Evolutionary conservation across 169 alveolate genomes (phyloP).

Genomic region (Theileria orientalis): DNA sequence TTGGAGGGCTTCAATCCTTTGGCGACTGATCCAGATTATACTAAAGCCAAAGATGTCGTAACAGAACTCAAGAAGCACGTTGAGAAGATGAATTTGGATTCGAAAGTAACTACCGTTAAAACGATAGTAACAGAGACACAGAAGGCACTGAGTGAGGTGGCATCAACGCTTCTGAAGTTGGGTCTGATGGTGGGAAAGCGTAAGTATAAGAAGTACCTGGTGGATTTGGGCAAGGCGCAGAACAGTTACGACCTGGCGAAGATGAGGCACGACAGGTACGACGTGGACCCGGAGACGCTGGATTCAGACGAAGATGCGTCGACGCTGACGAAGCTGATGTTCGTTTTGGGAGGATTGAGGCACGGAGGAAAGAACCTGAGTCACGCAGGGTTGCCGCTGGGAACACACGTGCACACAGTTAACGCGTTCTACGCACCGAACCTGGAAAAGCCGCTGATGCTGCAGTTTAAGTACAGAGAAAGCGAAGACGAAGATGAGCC

Average conservation of each 20-base stretch:
- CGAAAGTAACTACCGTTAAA: neutral
- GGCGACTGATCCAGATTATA: neutral
- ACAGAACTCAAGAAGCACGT: neutral
- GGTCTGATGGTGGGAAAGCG: neutral
- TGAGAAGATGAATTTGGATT: too few relatives aligned
- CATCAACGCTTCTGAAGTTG: neutral
- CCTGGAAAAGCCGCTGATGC: neutral
- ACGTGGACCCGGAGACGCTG: neutral
- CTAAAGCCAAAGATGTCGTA: neutral
- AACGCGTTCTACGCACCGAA: neutral
- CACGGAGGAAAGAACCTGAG: slow-evolving; percentile 5
- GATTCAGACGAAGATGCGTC: neutral
- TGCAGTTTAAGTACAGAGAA: neutral
- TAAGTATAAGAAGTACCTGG: neutral
- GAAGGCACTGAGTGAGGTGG: too few relatives aligned
- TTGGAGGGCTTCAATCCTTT: neutral
- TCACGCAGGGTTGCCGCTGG: neutral
- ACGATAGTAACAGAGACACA: neutral
- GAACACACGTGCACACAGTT: slow-evolving; percentile 2
- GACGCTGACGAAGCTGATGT: neutral
- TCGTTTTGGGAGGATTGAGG: slow-evolving; percentile 4
- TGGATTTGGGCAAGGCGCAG: neutral
- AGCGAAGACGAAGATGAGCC: neutral
- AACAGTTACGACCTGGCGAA: neutral
- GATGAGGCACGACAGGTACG: neutral